Base-by-base conservation (phyloP, 2,329 filamentous ascomycete genomes). In the Boeremia lycopersici region DNA sequence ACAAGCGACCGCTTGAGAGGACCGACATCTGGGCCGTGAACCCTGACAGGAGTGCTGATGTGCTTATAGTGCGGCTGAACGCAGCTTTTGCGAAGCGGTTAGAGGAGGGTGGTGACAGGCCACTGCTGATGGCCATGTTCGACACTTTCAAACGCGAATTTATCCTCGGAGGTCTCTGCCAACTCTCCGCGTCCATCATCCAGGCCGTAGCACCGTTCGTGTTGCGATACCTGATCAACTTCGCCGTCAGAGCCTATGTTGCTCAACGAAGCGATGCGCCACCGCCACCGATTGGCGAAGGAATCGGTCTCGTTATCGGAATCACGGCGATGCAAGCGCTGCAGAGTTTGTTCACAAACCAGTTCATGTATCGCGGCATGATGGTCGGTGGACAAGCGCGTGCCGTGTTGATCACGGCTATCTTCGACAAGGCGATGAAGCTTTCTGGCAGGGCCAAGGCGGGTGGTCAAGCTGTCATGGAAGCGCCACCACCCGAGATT, bases 281-380 rank as follows among this genome's bases (percentile, higher is more conserved):
- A 0, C 78, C 82, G 0, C 93, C 95, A 0, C 71, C 84, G 47
- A 86, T 98, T 44, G 87, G 87, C 3, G 80, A 82, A 40, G 95
- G 93, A 19, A 79, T 98, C 51, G 93, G 93, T 0, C 79, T 96
- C 29, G 92, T 92, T 1, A 74, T 98, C 51, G 93, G 90, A 8
- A 88, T 98, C 52, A 92, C 90, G 0, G 74, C 82, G 36, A 95
- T 98, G 91, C 93, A 97, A 73, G 81, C 93, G 17, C 70, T 88
- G 10, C 91, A 96, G 75, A 93, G 89, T 71, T 69, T 96, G 60
- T 86, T 86, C 25, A 91, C 87, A 2, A 96, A 93, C 68, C 93
- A 98, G 69, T 97, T 96, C 77, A 88, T 98, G 69, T 98, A 93
- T 69, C 86, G 88, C 19, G 92, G 93, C 19, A 96, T 96, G 89